Conservation (phyloP, 768 basidiomycete species). For the Leccinum olivaceopallidum region DNA sequence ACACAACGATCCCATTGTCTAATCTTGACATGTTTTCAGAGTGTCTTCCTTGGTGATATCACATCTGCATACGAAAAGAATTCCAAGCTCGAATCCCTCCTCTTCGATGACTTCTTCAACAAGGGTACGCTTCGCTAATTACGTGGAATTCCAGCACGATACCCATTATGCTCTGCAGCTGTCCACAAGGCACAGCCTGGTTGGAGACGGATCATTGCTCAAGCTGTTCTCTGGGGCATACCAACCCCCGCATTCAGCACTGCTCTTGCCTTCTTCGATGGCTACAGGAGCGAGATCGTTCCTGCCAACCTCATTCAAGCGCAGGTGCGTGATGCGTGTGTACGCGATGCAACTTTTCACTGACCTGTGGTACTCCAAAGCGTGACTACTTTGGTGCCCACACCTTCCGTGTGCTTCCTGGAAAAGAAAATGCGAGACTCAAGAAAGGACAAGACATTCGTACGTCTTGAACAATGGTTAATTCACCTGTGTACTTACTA, state of each 20-base stretch:
- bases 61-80: slow-evolving; percentile 88
- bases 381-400: slow-evolving; percentile 99
- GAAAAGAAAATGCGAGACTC: slow-evolving; percentile 85
- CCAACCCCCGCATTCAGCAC: slow-evolving; percentile 98
- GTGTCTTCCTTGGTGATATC: slow-evolving; percentile 94
- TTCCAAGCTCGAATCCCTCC: slow-evolving; percentile 79
- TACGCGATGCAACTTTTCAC: neutral
- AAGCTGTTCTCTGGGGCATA: slow-evolving; percentile 96
- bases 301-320: slow-evolving; percentile 95
- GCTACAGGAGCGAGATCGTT: slow-evolving; percentile 93
- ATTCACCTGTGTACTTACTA: slow-evolving; percentile 3
- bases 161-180: slow-evolving; percentile 43
- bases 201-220: slow-evolving; percentile 96
- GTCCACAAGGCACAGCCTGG: slow-evolving; percentile 95
- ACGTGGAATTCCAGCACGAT: neutral
- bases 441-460: slow-evolving; percentile 84
- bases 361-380: slow-evolving; percentile 36
- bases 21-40: slow-evolving; percentile 39
- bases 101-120: slow-evolving; percentile 98
- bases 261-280: slow-evolving; percentile 97
- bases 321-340: slow-evolving; percentile 51
- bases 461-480: slow-evolving; percentile 43
- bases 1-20: slow-evolving; percentile 12
- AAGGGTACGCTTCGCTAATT: slow-evolving; percentile 51
- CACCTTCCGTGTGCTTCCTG: slow-evolving; percentile 93